These are phyloP conservation scores for Cyclospora cayetanensis DNA, from an alignment of 169 alveolate species.

Conservation along the genomic window DNA sequence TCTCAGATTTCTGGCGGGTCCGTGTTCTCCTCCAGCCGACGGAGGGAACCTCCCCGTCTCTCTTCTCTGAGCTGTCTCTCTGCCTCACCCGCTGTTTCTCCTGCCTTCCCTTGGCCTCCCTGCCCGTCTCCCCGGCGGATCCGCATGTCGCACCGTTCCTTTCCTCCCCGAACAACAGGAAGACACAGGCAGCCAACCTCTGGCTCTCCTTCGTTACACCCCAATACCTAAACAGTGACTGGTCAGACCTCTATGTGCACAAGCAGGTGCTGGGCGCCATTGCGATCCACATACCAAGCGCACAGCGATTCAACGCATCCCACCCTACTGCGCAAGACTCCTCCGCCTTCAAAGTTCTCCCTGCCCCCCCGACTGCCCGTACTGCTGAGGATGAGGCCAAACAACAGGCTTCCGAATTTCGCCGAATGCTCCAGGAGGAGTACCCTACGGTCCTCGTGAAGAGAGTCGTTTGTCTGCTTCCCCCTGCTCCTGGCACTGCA, in stretches of 20 bases:
- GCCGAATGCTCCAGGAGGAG: neutral
- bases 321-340: neutral
- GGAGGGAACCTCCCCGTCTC: conserved; percentile 30
- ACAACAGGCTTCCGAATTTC: neutral
- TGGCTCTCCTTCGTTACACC: conserved; percentile 28
- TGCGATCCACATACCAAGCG: neutral
- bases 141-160: conserved; percentile 43
- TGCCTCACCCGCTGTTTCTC: conserved; percentile 6
- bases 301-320: neutral
- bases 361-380: neutral
- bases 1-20: conserved; percentile 14
- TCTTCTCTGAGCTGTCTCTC: neutral
- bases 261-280: conserved; percentile 38
- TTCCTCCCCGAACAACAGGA: neutral
- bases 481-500: neutral
- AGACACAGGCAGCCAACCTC: neutral
- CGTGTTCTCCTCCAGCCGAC: conserved; percentile 54
- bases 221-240: neutral
- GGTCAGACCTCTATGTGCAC: conserved; percentile 58
- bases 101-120: neutral
- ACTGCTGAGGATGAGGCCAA: neutral
- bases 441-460: conserved; percentile 44
- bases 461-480: neutral
- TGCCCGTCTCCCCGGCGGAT: conserved; percentile 17
- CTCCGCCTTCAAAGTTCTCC: neutral